Percentiles rank a stretch among this genome's conserved stretches.
These are phyloP conservation scores for Aspergillus sp. DNA, from an alignment of 2,329 filamentous ascomycete species.

Conservation along the genomic window DNA sequence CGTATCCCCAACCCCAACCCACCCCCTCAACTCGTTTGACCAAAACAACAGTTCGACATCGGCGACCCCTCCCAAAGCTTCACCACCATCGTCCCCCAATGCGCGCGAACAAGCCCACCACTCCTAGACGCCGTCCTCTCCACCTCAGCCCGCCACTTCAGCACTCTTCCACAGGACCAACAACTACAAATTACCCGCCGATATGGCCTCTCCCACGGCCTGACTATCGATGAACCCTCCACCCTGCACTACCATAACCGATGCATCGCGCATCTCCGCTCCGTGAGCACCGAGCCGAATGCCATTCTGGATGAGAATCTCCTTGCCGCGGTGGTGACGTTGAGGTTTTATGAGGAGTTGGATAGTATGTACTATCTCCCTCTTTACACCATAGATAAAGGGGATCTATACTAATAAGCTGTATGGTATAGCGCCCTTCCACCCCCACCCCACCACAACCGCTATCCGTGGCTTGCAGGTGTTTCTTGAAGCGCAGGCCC, in stretches of 20 bases:
- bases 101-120: constrained; percentile 43
- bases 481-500: constrained; percentile 25
- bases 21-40: no score
- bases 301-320: constrained; percentile 22
- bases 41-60: constrained; percentile 36
- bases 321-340: constrained; percentile 43
- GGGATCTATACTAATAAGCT: no score
- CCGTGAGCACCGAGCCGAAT: constrained; percentile 21
- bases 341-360: constrained; percentile 48
- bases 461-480: constrained; percentile 27
- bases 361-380: constrained; percentile 21
- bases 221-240: constrained; percentile 28
- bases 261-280: constrained; percentile 42
- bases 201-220: constrained; percentile 21
- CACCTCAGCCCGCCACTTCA: constrained; percentile 40
- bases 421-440: constrained; percentile 19
- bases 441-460: constrained; percentile 21
- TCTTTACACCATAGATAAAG: no score
- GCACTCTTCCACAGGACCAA: constrained; percentile 18
- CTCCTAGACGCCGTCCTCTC: constrained; percentile 41
- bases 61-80: constrained; percentile 46
- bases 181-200: constrained; percentile 14
- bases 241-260: constrained; percentile 43
- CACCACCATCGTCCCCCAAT: constrained; percentile 41
- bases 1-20: not conserved